Conservation (phyloP, 768 basidiomycete species). For the Pholiota microspora region DNA sequence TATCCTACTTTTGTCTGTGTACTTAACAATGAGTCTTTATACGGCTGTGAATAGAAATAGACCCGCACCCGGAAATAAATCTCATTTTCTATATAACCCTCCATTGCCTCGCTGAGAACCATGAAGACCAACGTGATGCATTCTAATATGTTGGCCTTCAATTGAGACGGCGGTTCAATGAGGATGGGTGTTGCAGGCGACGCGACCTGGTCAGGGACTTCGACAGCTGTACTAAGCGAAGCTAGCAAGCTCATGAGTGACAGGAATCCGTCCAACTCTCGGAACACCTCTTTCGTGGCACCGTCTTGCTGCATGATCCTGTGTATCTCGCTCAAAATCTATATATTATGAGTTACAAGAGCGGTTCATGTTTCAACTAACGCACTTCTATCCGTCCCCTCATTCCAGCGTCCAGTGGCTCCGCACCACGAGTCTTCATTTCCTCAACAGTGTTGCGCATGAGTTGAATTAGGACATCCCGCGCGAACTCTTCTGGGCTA, state of each 20-base stretch:
- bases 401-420: slow-evolving; percentile 30
- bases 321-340: slow-evolving; percentile 69
- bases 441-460: slow-evolving; percentile 71
- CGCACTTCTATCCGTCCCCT: slow-evolving; percentile 53
- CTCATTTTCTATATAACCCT: slow-evolving; percentile 52
- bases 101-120: slow-evolving; percentile 63
- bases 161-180: slow-evolving; percentile 9
- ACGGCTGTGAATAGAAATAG: neutral
- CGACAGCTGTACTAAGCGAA: slow-evolving; percentile 38
- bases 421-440: slow-evolving; percentile 50
- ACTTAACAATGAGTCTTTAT: slow-evolving; percentile 1
- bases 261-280: slow-evolving; percentile 81
- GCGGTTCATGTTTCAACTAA: slow-evolving; percentile 3
- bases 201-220: neutral
- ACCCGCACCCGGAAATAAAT: slow-evolving; percentile 63
- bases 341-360: neutral
- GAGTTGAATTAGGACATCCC: slow-evolving; percentile 68
- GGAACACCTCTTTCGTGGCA: slow-evolving; percentile 70
- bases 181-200: slow-evolving; percentile 2
- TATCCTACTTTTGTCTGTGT: slow-evolving; percentile 61
- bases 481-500: slow-evolving; percentile 67
- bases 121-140: slow-evolving; percentile 60
- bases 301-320: slow-evolving; percentile 65
- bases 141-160: slow-evolving; percentile 22
- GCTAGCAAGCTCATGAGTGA: slow-evolving; percentile 73